Evolutionary conservation across 2,329 filamentous ascomycete species (phyloP), one percentile per base, ranked within the genome.

Genomic region (Pyrenophora tritici-repentis): DNA sequence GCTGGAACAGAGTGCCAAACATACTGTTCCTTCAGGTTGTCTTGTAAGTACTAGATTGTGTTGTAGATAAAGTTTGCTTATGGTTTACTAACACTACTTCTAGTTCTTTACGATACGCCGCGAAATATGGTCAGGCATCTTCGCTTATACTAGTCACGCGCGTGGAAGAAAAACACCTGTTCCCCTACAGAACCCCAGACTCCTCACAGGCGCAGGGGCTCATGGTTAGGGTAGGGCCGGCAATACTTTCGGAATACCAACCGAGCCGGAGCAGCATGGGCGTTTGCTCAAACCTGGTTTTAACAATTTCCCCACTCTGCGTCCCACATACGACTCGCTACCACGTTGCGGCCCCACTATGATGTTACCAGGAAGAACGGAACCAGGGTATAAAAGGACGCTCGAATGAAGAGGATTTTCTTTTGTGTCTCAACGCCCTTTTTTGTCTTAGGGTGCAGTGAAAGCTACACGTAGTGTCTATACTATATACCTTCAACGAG

Each of bases 11-110:
- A 10, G 33, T 29, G 39, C 70, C 70, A 20, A 77, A 77, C 45
- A 71, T 77, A 65, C 78, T 88, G n/a, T 88, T 84, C 68, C 78
- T 88, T 48, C 77, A 82, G 40, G 79, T 81, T 32, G 83, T 83
- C 6, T 83, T 84, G 53, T 55, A 34, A 53, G 53, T 22, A 16
- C 6, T 8, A 22, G 2, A 20, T 18, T 4, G 7, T 10, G n/a
- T 8, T 14, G 17, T 7, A 36, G 2, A 7, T 3, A 2, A 9
- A 5, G 8, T 4, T 4, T 34, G 4, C 12, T n/a, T 20, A 5
- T 3, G 20, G 17, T 31, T 6, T 34, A 17, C 18, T 47, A 12
- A 36, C 3, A 6, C 6, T 37, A 17, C 24, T 43, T 3, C 3
- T 12, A 55, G 82, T 66, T 82, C 79, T 2, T 2, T 83, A 84